Evolutionary conservation across 768 basidiomycete species (phyloP).

Genomic region (Ephemerocybe angulata): DNA sequence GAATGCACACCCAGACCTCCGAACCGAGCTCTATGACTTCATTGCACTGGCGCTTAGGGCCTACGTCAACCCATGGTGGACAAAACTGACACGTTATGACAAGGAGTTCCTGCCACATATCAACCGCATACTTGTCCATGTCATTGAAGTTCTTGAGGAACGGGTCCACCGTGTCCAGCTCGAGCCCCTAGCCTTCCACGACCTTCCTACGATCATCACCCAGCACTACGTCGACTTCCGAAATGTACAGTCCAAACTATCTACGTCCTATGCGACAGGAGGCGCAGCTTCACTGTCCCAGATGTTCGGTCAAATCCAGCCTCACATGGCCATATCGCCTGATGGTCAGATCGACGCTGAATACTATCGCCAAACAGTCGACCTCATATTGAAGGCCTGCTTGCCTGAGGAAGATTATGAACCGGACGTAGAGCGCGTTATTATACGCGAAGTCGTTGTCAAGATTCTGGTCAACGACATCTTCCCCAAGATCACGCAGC

Average conservation of each 20-base stretch:
- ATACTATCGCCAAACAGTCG: conserved; percentile 77
- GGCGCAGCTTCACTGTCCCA: conserved; percentile 58
- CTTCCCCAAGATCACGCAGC: conserved; percentile 69
- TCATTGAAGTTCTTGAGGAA: conserved; percentile 58
- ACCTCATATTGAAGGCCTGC: conserved; percentile 68
- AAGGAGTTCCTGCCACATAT: conserved; percentile 77
- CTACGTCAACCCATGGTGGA: conserved; percentile 83
- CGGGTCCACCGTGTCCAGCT: conserved; percentile 56
- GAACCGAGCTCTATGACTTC: conserved; percentile 71
- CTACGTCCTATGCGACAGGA: conserved; percentile 68
- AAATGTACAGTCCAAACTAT: conserved; percentile 55
- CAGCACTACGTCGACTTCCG: conserved; percentile 82
- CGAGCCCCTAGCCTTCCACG: conserved; percentile 53
- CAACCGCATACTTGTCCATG: conserved; percentile 50
- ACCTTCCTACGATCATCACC: conserved; percentile 61
- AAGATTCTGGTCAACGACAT: conserved; percentile 70
- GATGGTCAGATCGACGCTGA: conserved; percentile 68
- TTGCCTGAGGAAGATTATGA: conserved; percentile 78
- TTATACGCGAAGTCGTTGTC: conserved; percentile 80
- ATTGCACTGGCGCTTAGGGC: conserved; percentile 77
- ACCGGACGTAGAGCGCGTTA: conserved; percentile 74
- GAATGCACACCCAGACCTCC: conserved; percentile 50
- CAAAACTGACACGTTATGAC: conserved; percentile 78
- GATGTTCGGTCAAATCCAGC: conserved; percentile 79
- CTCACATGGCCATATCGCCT: conserved; percentile 73